Evolutionary conservation across 2,329 filamentous ascomycete genomes (phyloP).

Genomic region (Leptosphaerulina australis): DNA sequence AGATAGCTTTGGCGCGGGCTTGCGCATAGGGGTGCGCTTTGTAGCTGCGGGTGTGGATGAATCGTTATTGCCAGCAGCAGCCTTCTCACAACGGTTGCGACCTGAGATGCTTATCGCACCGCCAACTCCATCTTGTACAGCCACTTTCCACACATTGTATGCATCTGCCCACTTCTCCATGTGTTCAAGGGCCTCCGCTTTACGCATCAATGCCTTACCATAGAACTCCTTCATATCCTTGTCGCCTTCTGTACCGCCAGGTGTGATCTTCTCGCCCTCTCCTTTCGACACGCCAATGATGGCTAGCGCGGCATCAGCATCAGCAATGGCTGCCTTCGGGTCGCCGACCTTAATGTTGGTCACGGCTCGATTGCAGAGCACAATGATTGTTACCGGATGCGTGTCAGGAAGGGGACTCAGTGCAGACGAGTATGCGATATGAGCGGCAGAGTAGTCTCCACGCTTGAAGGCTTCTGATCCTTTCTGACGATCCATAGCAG

Average conservation of each 20-base stretch:
- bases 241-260: conserved; percentile 62
- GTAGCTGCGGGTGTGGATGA: conserved; percentile 23
- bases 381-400: conserved; percentile 85
- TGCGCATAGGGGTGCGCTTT: conserved; percentile 37
- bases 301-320: conserved; percentile 79
- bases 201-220: conserved; percentile 90
- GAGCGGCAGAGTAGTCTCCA: conserved; percentile 87
- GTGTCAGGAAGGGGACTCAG: conserved; percentile 73
- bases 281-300: conserved; percentile 82
- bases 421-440: conserved; percentile 79
- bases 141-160: conserved; percentile 76
- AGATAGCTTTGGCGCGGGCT: conserved; percentile 45
- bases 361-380: conserved; percentile 88
- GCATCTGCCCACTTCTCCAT: conserved; percentile 94
- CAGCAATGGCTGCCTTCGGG: conserved; percentile 81
- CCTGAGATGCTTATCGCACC: conserved; percentile 83
- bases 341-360: conserved; percentile 91
- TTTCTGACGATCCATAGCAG: conserved; percentile 76
- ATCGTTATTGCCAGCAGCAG: conserved; percentile 57
- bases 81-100: conserved; percentile 86
- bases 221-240: conserved; percentile 94
- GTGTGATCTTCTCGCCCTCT: conserved; percentile 76
- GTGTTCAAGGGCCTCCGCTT: conserved; percentile 93
- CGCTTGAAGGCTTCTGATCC: conserved; percentile 92
- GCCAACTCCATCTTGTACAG: conserved; percentile 85